These are phyloP conservation scores for Nadsonia commutata DNA, from an alignment of 1,139 yeast species.

Conservation along the genomic window DNA sequence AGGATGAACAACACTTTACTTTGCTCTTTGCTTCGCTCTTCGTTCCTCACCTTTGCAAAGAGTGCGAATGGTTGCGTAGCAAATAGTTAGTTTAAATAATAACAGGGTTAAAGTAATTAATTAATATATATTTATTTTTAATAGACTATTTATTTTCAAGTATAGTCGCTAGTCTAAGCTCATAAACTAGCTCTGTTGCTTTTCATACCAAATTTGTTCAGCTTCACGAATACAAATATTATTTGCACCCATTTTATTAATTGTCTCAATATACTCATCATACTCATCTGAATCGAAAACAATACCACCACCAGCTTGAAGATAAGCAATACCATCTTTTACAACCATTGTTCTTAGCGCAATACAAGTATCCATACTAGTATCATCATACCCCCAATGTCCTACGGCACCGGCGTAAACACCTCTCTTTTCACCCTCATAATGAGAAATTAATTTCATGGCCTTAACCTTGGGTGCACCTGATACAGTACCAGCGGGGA, in stretches of 20 bases:
- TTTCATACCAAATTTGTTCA: conserved; percentile 56
- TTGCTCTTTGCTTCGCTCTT: no score
- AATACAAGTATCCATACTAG: conserved; percentile 91
- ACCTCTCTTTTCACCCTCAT: conserved; percentile 87
- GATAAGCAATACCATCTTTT: conserved; percentile 77
- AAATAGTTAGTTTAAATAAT: no score
- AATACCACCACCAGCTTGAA: conserved; percentile 98
- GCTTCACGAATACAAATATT: conserved; percentile 81
- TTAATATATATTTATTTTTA: no score
- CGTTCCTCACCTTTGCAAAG: no score
- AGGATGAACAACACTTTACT: no score
- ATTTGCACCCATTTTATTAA: conserved; percentile 94
- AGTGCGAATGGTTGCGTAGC: no score
- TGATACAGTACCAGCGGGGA: conserved; percentile 97
- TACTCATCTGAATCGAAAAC: conserved; percentile 89
- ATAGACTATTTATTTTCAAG: no score
- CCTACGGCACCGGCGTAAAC: conserved; percentile 99
- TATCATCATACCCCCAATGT: conserved; percentile 89
- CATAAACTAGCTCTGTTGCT: conserved; percentile 8
- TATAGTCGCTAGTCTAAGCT: conserved; percentile 5
- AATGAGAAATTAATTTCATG: conserved; percentile 82
- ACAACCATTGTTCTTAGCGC: conserved; percentile 94
- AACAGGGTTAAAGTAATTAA: no score
- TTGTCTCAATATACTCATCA: conserved; percentile 90
- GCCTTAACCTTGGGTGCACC: conserved; percentile 97